Evolutionary conservation across 352 stramenopile genomes (phyloP).

Genomic region (Globisporangium acanthophoron): DNA sequence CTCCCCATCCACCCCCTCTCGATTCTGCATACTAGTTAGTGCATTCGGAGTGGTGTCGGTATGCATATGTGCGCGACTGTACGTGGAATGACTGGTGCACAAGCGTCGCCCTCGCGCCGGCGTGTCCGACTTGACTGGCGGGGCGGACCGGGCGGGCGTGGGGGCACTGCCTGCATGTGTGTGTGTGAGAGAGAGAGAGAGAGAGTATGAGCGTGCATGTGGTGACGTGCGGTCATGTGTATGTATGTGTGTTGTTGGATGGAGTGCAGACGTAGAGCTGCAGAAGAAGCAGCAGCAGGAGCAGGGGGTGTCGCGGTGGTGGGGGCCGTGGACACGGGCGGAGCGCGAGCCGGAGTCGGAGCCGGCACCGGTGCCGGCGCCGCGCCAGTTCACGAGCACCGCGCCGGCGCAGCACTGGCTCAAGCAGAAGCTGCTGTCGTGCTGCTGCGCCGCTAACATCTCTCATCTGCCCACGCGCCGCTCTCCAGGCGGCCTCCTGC

Average conservation of each 20-base stretch:
- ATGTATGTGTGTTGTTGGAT: not conserved
- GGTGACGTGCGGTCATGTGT: not conserved
- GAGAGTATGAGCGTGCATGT: too few species aligned
- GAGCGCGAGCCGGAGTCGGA: not conserved
- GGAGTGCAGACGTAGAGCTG: not conserved
- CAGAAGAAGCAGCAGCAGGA: not conserved
- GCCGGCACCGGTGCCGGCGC: constrained; percentile 1
- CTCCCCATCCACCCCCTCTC: not conserved
- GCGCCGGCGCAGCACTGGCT: constrained; percentile 12
- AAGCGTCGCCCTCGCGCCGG: not conserved
- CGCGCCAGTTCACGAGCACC: constrained; percentile 3
- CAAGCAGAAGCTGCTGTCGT: constrained; percentile 12
- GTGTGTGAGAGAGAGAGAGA: too few species aligned
- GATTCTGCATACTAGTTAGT: not conserved
- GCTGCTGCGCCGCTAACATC: constrained; percentile 14
- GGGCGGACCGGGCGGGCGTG: not conserved
- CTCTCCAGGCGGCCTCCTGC: constrained; percentile 27
- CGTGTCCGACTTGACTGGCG: not conserved
- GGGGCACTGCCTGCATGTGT: not conserved
- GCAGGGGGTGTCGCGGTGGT: not conserved
- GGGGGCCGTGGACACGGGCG: not conserved
- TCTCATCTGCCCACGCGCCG: constrained; percentile 9
- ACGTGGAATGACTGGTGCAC: not conserved
- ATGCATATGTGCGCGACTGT: not conserved
- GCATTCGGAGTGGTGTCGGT: not conserved